These are phyloP conservation scores for Fusarium duplospermum DNA, from an alignment of 2,329 filamentous ascomycete species.

Conservation along the genomic window DNA sequence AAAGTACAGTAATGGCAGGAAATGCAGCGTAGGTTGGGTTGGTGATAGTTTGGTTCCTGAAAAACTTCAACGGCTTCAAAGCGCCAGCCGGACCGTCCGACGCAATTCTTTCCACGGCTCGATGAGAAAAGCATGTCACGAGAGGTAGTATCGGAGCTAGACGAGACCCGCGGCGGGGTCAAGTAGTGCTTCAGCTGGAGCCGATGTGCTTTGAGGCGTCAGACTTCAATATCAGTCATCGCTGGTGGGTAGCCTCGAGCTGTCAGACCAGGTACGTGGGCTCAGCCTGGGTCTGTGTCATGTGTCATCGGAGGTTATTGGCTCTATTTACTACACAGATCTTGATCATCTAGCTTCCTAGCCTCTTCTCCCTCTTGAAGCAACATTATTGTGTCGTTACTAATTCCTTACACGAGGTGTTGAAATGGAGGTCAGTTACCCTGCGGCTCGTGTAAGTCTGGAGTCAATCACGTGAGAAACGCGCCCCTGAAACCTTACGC, in stretches of 20 bases:
- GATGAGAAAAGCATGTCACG: background rate
- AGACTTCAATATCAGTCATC: background rate
- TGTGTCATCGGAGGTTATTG: background rate
- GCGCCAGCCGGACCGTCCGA: background rate
- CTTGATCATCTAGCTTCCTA: background rate
- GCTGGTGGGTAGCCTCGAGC: background rate
- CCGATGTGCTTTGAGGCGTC: conserved; percentile 9
- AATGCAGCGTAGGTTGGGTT: background rate
- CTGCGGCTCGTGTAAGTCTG: conserved; percentile 5
- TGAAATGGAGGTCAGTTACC: background rate
- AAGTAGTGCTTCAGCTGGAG: background rate
- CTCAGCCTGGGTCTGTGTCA: background rate
- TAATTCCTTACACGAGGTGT: background rate
- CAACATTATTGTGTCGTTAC: background rate
- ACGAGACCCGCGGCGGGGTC: background rate
- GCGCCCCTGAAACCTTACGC: background rate
- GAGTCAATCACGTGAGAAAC: conserved; percentile 16
- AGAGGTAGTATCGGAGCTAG: background rate
- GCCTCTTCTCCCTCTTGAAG: background rate
- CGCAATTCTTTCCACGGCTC: background rate
- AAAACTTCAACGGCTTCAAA: conserved; percentile 23
- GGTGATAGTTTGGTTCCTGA: conserved; percentile 28
- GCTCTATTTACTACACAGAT: background rate
- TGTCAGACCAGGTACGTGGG: background rate
- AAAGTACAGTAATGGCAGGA: background rate